These are phyloP conservation scores for Chaetomium sp. DNA, from an alignment of 2,329 filamentous ascomycete genomes.

Conservation along the genomic window DNA sequence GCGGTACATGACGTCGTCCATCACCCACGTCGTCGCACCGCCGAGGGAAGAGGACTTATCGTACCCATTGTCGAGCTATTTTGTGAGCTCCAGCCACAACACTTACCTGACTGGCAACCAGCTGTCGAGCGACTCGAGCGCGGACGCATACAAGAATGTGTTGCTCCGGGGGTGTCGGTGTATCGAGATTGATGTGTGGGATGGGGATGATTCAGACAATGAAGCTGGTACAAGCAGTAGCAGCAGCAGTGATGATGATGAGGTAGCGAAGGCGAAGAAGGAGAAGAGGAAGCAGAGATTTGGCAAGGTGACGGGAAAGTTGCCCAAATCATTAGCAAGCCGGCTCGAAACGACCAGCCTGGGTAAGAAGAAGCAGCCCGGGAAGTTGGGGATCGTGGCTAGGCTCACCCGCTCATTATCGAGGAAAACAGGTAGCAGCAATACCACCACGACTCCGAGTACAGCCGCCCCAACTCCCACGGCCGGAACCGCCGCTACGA, in stretches of 20 bases:
- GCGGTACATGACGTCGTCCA: conserved; percentile 49
- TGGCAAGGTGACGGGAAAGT: conserved; percentile 57
- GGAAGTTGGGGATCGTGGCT: conserved; percentile 24
- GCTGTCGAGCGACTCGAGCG: conserved; percentile 78
- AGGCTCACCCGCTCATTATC: conserved; percentile 9
- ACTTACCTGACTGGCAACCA: conserved; percentile 89
- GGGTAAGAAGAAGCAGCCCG: conserved; percentile 33
- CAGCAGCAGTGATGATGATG: conserved; percentile 37
- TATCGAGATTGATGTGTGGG: conserved; percentile 94
- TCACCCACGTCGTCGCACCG: conserved; percentile 38
- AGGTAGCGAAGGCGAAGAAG: conserved; percentile 42
- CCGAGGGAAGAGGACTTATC: conserved; percentile 49
- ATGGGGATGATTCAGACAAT: conserved; percentile 65
- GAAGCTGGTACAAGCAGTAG: conserved; percentile 33
- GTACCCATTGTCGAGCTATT: conserved; percentile 81
- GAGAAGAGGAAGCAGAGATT: conserved; percentile 52
- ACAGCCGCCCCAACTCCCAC: conserved; percentile 1
- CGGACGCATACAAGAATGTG: conserved; percentile 79
- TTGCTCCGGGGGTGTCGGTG: conserved; percentile 81
- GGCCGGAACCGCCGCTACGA: neutral
- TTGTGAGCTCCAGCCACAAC: conserved; percentile 91
- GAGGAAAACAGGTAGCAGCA: conserved; percentile 1
- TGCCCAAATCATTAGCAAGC: conserved; percentile 38
- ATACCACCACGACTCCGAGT: neutral
- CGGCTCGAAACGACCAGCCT: conserved; percentile 44